A percentile compares a stretch with the other conserved stretches of the same genome.
phyloP scores from a whole-genome alignment of 805 yeast species.

The Yamadazyma olivae region DNA sequence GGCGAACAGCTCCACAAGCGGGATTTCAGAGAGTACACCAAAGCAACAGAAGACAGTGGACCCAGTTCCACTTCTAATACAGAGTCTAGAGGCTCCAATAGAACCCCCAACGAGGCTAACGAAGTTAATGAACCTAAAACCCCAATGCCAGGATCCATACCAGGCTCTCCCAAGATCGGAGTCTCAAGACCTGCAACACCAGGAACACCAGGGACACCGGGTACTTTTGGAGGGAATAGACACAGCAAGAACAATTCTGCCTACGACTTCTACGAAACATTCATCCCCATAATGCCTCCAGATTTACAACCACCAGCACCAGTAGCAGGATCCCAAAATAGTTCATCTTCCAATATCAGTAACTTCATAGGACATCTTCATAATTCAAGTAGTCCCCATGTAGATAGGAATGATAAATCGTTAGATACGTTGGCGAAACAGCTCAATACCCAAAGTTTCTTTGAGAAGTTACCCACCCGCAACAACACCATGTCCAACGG shows the following conservation, averaged over 20 bases:
- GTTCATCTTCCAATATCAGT: slow-evolving; percentile 1
- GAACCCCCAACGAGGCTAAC: not conserved
- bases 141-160: not conserved
- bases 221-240: not conserved
- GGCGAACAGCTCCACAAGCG: slow-evolving; percentile 32
- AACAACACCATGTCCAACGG: slow-evolving; percentile 18
- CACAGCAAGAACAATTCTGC: slow-evolving; percentile 15
- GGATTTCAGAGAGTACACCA: not conserved
- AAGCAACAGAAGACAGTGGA: not conserved
- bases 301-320: slow-evolving; percentile 2
- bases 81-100: not conserved
- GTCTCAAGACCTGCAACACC: slow-evolving; percentile 3
- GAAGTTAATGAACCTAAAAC: not conserved
- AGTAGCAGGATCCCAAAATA: slow-evolving; percentile 1
- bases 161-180: not conserved
- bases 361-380: slow-evolving; percentile 1
- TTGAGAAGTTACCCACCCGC: slow-evolving; percentile 37
- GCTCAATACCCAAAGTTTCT: slow-evolving; percentile 30
- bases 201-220: slow-evolving; percentile 6
- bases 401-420: slow-evolving; percentile 2
- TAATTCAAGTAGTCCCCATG: not conserved
- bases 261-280: slow-evolving; percentile 41
- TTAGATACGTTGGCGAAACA: slow-evolving; percentile 40
- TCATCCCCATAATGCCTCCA: slow-evolving; percentile 36
- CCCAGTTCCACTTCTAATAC: not conserved